Percentiles rank a stretch among this genome's conserved stretches.
Evolutionary conservation across 495 filamentous ascomycete genomes (phyloP).

Genomic region (Aspergillus diversus): DNA sequence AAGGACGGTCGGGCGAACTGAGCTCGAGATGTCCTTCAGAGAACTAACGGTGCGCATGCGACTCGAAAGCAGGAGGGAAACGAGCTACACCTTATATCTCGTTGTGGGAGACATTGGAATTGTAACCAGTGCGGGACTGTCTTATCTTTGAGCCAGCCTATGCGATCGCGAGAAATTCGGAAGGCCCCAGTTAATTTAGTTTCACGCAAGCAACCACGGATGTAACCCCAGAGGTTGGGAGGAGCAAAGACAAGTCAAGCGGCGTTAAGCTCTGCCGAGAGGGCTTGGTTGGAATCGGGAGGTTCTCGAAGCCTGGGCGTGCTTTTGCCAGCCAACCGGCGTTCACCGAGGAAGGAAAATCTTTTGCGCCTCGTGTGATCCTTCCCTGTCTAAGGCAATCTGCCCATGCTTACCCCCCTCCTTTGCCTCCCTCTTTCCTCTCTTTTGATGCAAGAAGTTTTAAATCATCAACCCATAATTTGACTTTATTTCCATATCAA

Average conservation of each 20-base stretch:
- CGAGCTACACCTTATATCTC: constrained; percentile 28
- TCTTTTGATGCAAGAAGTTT: not conserved
- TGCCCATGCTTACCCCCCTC: constrained; percentile 2
- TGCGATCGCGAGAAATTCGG: constrained; percentile 12
- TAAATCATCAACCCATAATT: too few relatives aligned
- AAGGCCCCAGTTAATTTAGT: constrained; percentile 17
- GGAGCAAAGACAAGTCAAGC: constrained; percentile 28
- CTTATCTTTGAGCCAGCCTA: constrained; percentile 21
- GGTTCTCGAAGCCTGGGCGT: constrained; percentile 21
- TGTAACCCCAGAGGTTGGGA: constrained; percentile 40
- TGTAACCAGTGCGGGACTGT: constrained; percentile 26
- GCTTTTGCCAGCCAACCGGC: constrained; percentile 19
- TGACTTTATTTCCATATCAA: too few relatives aligned
- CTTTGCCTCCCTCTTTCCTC: not conserved
- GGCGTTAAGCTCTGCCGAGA: constrained; percentile 28
- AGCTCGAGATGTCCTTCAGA: constrained; percentile 9
- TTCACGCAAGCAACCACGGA: constrained; percentile 25
- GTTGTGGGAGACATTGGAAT: constrained; percentile 17
- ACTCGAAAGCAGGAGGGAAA: constrained; percentile 11
- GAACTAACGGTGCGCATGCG: constrained; percentile 11
- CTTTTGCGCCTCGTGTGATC: not conserved
- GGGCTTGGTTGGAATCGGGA: constrained; percentile 19
- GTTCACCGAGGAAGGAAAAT: constrained; percentile 20
- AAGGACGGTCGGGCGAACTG: constrained; percentile 14
- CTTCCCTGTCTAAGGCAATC: constrained; percentile 3